Conservation (phyloP, 2,329 filamentous ascomycete genomes). For the Calonectria honghensis region DNA sequence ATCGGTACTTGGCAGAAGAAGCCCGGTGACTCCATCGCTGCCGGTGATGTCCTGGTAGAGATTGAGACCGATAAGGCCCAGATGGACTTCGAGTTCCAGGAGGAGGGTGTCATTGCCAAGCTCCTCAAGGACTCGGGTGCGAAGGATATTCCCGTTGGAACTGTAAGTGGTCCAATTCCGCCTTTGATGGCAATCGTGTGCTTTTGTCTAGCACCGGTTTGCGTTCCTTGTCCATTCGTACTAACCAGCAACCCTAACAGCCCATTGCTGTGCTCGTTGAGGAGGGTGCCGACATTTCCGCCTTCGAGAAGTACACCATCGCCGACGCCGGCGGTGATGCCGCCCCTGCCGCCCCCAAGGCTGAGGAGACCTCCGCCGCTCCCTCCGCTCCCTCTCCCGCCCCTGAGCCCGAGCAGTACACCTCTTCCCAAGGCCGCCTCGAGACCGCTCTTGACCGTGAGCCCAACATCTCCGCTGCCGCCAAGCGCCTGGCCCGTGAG, state of each 20-base stretch:
- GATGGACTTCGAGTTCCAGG: conserved; percentile 99
- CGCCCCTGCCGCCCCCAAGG: conserved; percentile 77
- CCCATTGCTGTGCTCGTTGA: conserved; percentile 97
- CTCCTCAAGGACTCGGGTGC: conserved; percentile 92
- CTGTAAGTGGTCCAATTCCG: conserved; percentile 78
- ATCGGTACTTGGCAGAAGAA: conserved; percentile 99
- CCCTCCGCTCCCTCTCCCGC: conserved; percentile 64
- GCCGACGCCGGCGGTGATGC: conserved; percentile 92
- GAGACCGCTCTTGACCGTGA: conserved; percentile 90
- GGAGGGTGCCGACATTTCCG: conserved; percentile 88
- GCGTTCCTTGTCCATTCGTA: conserved; percentile 26
- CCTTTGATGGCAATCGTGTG: conserved; percentile 37
- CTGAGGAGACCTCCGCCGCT: conserved; percentile 78
- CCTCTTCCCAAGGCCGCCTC: conserved; percentile 84
- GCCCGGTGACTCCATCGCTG: conserved; percentile 87
- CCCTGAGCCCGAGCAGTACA: conserved; percentile 80
- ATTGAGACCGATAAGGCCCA: conserved; percentile 99
- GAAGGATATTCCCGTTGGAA: conserved; percentile 96
- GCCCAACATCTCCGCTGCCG: conserved; percentile 82
- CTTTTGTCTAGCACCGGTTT: conserved; percentile 26
- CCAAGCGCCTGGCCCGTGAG: conserved; percentile 89
- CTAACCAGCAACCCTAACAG: conserved; percentile 67
- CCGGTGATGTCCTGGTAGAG: conserved; percentile 96
- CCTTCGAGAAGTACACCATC: conserved; percentile 91
- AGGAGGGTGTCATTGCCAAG: conserved; percentile 96